phyloP scores from a whole-genome alignment of 305 asterid species.

The Solanum hybrid region DNA sequence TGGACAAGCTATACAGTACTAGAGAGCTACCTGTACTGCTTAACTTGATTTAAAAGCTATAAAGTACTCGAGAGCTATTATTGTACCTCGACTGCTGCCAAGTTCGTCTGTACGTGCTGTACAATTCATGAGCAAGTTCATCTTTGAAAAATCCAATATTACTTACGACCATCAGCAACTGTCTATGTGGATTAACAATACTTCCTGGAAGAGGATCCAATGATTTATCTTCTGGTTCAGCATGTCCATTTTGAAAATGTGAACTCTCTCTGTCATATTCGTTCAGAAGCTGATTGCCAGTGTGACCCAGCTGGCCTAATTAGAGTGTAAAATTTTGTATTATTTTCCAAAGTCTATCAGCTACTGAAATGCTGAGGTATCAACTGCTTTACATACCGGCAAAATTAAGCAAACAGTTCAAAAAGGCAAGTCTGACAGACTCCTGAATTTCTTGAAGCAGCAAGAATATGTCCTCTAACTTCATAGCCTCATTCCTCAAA shows the following conservation, averaged over 20 bases:
- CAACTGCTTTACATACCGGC: conserved; percentile 46
- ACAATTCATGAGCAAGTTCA: conserved; percentile 73
- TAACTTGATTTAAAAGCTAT: not conserved
- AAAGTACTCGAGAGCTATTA: not conserved
- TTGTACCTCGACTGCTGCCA: conserved; percentile 77
- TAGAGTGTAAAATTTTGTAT: conserved; percentile 17
- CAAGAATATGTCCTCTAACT: conserved; percentile 59
- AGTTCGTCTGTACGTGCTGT: conserved; percentile 53
- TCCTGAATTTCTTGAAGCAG: conserved; percentile 90
- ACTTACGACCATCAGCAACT: conserved; percentile 89
- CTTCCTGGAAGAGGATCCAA: conserved; percentile 80
- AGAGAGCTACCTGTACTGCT: not conserved
- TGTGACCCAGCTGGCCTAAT: conserved; percentile 73
- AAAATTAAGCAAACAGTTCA: conserved; percentile 82
- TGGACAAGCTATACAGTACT: not conserved
- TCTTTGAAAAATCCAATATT: conserved; percentile 96
- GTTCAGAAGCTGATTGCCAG: conserved; percentile 56
- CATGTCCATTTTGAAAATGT: conserved; percentile 58
- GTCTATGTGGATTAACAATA: conserved; percentile 65
- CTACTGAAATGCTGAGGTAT: not conserved
- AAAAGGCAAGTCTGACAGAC: conserved; percentile 80
- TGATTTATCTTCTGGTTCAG: conserved; percentile 41
- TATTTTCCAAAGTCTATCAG: not conserved
- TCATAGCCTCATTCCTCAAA: conserved; percentile 67
- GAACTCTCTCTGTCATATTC: conserved; percentile 41